Evolutionary conservation across 2,329 filamentous ascomycete genomes (phyloP).

Genomic region (Paraconiothyrium sp.): DNA sequence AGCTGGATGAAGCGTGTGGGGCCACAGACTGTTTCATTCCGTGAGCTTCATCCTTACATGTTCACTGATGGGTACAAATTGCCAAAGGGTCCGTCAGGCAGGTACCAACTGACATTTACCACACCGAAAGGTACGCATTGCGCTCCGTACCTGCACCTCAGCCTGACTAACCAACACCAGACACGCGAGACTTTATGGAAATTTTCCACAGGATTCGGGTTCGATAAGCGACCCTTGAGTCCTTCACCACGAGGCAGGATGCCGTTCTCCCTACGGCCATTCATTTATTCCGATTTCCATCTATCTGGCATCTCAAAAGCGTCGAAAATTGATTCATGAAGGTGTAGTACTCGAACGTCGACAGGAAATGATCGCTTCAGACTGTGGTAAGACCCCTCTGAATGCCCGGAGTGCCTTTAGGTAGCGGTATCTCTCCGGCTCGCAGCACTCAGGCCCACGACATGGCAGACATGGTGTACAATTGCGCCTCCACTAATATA

Average conservation of each 20-base stretch:
- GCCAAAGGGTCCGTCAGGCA: conserved; percentile 40
- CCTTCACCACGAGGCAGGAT: neutral
- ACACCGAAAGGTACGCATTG: conserved; percentile 38
- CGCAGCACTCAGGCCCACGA: no score
- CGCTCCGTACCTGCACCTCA: neutral
- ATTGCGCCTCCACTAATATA: neutral
- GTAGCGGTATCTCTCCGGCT: no score
- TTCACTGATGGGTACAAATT: conserved; percentile 62
- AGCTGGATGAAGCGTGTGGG: conserved; percentile 59
- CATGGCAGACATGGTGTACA: neutral
- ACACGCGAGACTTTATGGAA: conserved; percentile 42
- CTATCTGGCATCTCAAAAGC: neutral
- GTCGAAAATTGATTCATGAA: neutral
- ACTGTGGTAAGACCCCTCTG: neutral
- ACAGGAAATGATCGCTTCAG: neutral
- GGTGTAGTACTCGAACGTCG: neutral
- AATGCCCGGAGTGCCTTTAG: neutral
- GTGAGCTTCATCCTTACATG: conserved; percentile 62
- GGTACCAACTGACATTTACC: conserved; percentile 47
- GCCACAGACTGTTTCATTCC: conserved; percentile 57
- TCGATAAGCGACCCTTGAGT: conserved; percentile 11
- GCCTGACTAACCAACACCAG: conserved; percentile 22
- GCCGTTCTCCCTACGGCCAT: neutral
- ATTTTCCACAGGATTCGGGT: conserved; percentile 43
- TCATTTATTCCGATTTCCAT: neutral